Conservation (phyloP, 2,329 filamentous ascomycete genomes). For the Penicillium sp. region DNA sequence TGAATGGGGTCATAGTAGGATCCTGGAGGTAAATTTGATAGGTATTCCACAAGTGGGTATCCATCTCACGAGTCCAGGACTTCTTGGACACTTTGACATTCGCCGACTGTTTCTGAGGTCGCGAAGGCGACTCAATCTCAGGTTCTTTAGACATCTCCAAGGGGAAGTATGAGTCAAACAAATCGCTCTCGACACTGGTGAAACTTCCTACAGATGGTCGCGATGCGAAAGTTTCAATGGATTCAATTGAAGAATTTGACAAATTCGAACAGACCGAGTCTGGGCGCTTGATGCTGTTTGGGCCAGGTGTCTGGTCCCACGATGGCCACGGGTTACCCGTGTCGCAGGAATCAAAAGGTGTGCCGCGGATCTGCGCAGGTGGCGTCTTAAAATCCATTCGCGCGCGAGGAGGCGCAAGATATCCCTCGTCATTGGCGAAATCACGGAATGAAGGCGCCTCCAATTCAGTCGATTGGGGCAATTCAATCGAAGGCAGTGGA, state of each 20-base stretch:
- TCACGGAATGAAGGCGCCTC: constrained; percentile 27
- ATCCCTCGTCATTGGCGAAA: constrained; percentile 34
- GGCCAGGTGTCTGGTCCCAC: constrained; percentile 34
- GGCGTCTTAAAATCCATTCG: constrained; percentile 46
- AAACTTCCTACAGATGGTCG: constrained; percentile 60
- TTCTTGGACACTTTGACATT: constrained; percentile 21
- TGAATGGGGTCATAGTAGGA: constrained; percentile 66
- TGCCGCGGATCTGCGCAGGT: constrained; percentile 46
- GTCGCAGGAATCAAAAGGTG: constrained; percentile 33
- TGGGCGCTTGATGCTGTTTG: constrained; percentile 53
- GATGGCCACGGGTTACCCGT: constrained; percentile 32
- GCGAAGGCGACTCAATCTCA: constrained; percentile 40
- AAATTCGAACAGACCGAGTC: constrained; percentile 59
- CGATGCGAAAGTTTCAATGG: constrained; percentile 57
- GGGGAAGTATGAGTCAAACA: constrained; percentile 56
- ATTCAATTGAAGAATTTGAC: constrained; percentile 64
- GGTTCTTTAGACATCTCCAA: constrained; percentile 41
- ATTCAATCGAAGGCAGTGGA: constrained; percentile 47
- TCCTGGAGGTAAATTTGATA: constrained; percentile 67
- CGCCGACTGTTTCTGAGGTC: constrained; percentile 32
- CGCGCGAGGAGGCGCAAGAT: constrained; percentile 42
- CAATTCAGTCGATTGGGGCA: constrained; percentile 32
- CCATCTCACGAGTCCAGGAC: constrained; percentile 63
- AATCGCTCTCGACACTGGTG: constrained; percentile 61
- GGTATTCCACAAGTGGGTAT: constrained; percentile 65